These are phyloP conservation scores for Stemphylium lycopersici DNA, from an alignment of 2,329 filamentous ascomycete species.

Conservation along the genomic window DNA sequence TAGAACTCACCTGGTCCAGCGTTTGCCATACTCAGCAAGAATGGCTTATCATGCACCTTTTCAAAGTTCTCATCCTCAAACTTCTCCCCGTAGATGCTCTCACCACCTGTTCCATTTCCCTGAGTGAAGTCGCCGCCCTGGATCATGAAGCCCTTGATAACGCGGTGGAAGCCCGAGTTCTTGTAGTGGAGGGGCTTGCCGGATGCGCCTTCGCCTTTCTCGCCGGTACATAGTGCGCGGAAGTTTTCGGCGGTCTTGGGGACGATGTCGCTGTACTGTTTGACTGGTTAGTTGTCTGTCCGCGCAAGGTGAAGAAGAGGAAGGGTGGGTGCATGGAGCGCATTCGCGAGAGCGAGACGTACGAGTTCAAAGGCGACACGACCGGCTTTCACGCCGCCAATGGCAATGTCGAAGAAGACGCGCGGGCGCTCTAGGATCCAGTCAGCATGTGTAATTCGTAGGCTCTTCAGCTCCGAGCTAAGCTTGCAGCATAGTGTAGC, in stretches of 20 bases:
- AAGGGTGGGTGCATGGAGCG: neutral
- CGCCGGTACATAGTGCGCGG: constrained; percentile 89
- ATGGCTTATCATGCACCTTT: constrained; percentile 88
- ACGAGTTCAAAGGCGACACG: constrained; percentile 87
- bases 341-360: constrained; percentile 38
- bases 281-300: constrained; percentile 11
- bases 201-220: constrained; percentile 82
- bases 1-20: constrained; percentile 77
- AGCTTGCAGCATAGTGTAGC: constrained; percentile 3
- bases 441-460: constrained; percentile 6
- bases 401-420: constrained; percentile 92
- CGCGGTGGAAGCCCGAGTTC: constrained; percentile 87
- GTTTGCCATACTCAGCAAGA: constrained; percentile 97
- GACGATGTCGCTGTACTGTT: constrained; percentile 62
- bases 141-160: constrained; percentile 99
- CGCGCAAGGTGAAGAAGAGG: neutral
- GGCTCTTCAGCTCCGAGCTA: neutral
- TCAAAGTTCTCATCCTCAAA: constrained; percentile 97
- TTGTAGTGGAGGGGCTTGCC: constrained; percentile 94
- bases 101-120: constrained; percentile 92
- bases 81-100: constrained; percentile 97
- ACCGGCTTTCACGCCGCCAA: constrained; percentile 75
- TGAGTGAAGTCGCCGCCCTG: constrained; percentile 97
- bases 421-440: constrained; percentile 67
- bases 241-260: constrained; percentile 98